Percentiles rank a stretch among this genome's conserved stretches.
These are phyloP conservation scores for Paspalum vaginatum DNA, from an alignment of 176 grass and related monocot species.

Conservation along the genomic window DNA sequence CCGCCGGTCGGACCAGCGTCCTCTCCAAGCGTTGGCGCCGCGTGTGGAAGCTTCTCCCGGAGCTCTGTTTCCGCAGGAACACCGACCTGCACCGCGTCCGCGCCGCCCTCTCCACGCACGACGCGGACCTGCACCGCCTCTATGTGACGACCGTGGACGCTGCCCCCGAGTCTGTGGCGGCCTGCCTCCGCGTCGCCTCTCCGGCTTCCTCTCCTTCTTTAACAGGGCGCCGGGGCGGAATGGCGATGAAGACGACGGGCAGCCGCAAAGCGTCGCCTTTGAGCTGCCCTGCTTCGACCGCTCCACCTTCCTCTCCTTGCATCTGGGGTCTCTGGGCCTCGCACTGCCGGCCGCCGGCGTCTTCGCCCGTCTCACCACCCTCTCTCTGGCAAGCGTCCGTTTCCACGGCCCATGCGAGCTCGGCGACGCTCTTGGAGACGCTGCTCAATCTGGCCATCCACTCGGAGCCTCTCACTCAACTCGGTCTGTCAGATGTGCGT, in stretches of 20 bases:
- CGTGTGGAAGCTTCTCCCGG: too few relatives aligned
- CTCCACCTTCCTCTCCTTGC: neutral
- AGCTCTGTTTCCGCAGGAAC: too few relatives aligned
- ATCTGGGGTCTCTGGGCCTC: slow-evolving; percentile 2
- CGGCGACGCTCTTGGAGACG: neutral
- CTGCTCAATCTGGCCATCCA: slow-evolving; percentile 20
- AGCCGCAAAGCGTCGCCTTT: neutral
- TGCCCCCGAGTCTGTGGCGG: neutral
- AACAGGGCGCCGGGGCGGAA: neutral
- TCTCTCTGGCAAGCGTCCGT: neutral
- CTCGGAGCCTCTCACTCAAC: neutral
- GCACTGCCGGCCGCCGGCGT: neutral
- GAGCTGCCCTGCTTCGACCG: slow-evolving; percentile 33
- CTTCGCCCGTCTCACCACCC: neutral
- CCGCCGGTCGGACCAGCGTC: neutral
- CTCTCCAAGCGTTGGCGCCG: too few relatives aligned
- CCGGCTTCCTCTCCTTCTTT: neutral
- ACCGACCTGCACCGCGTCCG: neutral
- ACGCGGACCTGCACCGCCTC: neutral
- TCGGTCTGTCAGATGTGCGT: neutral
- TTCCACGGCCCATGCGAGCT: slow-evolving; percentile 9
- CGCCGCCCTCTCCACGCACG: neutral
- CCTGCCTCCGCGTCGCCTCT: slow-evolving; percentile 31
- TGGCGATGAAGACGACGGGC: neutral
- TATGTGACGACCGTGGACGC: neutral